A percentile compares a stretch with the other conserved stretches of the same genome.
These are phyloP conservation scores for Chenopodium suecicum DNA, from an alignment of 148 eudicot genomes.

Conservation along the genomic window DNA sequence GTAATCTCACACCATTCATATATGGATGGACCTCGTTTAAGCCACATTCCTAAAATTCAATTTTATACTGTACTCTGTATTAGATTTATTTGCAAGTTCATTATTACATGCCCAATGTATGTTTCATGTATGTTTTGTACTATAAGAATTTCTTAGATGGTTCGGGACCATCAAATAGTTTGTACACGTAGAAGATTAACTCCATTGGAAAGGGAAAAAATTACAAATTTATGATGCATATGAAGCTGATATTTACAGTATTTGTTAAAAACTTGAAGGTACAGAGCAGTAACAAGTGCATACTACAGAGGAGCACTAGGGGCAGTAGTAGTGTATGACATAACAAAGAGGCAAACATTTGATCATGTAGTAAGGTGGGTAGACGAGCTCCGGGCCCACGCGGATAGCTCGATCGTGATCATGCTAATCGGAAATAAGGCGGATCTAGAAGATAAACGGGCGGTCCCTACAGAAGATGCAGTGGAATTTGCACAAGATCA, in stretches of 20 bases:
- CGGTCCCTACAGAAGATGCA: constrained; percentile 64
- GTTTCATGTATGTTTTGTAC: background rate
- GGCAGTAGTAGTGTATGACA: constrained; percentile 77
- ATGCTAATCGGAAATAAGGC: constrained; percentile 82
- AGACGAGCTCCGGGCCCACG: constrained; percentile 77
- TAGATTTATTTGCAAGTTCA: too few species aligned
- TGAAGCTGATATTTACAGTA: background rate
- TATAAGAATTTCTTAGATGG: background rate
- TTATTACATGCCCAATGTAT: background rate
- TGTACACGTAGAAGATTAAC: too few species aligned
- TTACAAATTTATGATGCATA: background rate
- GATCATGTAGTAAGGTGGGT: constrained; percentile 85
- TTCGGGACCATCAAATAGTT: background rate
- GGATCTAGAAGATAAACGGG: constrained; percentile 59
- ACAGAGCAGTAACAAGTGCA: constrained; percentile 90
- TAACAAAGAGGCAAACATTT: constrained; percentile 64
- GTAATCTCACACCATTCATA: background rate
- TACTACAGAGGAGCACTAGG: constrained; percentile 90
- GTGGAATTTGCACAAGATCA: constrained; percentile 70
- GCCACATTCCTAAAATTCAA: background rate
- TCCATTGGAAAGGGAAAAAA: too few species aligned
- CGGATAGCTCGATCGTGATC: constrained; percentile 71
- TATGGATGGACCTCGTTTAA: constrained; percentile 2
- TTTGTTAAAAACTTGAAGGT: constrained; percentile 32
- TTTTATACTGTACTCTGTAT: too few species aligned